phyloP scores from a whole-genome alignment of 768 basidiomycete genomes.

The Lentinula detonsa region DNA sequence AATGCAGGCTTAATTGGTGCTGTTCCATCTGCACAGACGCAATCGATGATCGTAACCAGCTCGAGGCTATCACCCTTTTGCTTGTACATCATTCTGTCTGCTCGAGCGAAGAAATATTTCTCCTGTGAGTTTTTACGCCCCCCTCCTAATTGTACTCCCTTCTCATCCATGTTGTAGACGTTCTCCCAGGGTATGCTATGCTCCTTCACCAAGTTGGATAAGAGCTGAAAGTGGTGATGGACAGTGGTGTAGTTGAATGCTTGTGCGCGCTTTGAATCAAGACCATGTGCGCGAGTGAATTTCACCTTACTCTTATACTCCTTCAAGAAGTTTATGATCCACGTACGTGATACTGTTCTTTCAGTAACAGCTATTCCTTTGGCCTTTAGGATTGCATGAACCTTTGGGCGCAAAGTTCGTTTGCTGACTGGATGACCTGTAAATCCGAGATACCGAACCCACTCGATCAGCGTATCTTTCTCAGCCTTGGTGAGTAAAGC shows the following conservation, averaged over 20 bases:
- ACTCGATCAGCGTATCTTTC: neutral
- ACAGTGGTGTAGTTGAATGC: conserved; percentile 27
- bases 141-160: conserved; percentile 21
- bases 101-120: conserved; percentile 18
- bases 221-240: conserved; percentile 18
- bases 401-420: neutral
- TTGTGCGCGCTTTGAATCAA: conserved; percentile 26
- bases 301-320: neutral
- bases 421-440: neutral
- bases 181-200: conserved; percentile 19
- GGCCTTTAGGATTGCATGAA: neutral
- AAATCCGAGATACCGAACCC: neutral
- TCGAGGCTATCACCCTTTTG: conserved; percentile 27
- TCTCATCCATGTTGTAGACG: conserved; percentile 24
- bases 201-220: conserved; percentile 11
- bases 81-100: conserved; percentile 14
- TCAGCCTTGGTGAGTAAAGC: neutral
- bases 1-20: conserved; percentile 21
- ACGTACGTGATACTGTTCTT: neutral
- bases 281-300: conserved; percentile 6
- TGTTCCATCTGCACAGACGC: conserved; percentile 28
- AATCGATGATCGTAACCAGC: conserved; percentile 35
- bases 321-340: too few species aligned
- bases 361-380: neutral
- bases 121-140: conserved; percentile 10